These are phyloP conservation scores for Vitellaria paradoxa DNA, from an alignment of 179 eudicot species.

Conservation along the genomic window DNA sequence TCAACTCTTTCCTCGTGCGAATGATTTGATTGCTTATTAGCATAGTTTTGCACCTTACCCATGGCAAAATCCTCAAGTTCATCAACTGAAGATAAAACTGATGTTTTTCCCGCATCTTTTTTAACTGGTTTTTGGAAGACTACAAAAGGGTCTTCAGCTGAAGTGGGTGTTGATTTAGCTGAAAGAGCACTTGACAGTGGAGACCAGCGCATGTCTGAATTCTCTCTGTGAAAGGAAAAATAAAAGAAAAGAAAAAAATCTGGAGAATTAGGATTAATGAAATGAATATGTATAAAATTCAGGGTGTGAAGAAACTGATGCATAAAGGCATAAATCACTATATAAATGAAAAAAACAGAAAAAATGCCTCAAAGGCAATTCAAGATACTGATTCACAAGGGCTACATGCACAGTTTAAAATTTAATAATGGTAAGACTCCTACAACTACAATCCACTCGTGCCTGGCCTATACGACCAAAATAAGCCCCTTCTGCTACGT, in stretches of 20 bases:
- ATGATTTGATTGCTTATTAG: constrained; percentile 26
- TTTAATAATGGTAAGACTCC: not conserved
- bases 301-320: not conserved
- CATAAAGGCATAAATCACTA: not conserved
- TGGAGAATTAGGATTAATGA: not conserved
- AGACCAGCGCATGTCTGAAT: constrained; percentile 20
- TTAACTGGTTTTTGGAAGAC: constrained; percentile 30
- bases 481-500: not conserved
- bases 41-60: constrained; percentile 21
- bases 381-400: not conserved
- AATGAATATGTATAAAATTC: not conserved
- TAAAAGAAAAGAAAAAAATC: not conserved
- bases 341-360: not conserved
- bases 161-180: constrained; percentile 18
- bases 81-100: constrained; percentile 46
- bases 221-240: constrained; percentile 16
- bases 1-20: constrained; percentile 27
- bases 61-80: constrained; percentile 50
- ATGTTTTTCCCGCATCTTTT: constrained; percentile 30
- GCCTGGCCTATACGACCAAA: not conserved
- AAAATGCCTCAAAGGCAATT: not conserved
- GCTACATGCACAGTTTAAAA: not conserved
- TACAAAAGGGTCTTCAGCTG: constrained; percentile 39
- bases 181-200: constrained; percentile 21
- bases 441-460: too few relatives aligned